Conservation (phyloP, 306 rosid species). For the Leucaena leucocephala region DNA sequence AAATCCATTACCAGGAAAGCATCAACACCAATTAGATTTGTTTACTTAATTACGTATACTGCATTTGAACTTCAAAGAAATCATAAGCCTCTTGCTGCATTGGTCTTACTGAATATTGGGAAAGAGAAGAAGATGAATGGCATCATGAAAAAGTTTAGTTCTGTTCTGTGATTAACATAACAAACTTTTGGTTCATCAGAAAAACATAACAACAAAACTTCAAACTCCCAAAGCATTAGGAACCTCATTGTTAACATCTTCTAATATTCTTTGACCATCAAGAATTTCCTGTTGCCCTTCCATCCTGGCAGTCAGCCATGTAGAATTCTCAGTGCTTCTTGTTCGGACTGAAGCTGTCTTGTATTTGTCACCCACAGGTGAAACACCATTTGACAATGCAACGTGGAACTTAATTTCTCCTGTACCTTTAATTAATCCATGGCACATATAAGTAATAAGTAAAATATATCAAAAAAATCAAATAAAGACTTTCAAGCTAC, state of each 20-base stretch:
- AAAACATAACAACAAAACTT: neutral
- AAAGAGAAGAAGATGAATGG: neutral
- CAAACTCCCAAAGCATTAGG: conserved; percentile 13
- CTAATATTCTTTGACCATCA: conserved; percentile 64
- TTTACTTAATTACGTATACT: neutral
- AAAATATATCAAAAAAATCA: neutral
- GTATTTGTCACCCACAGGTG: conserved; percentile 58
- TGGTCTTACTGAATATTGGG: neutral
- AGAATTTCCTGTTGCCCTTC: conserved; percentile 62
- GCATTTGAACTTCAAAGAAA: neutral
- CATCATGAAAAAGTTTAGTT: neutral
- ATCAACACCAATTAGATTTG: neutral
- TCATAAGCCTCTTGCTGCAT: neutral
- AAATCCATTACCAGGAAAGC: conserved; percentile 15
- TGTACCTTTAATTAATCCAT: conserved; percentile 34
- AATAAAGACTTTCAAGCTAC: conserved; percentile 9
- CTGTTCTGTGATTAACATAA: neutral
- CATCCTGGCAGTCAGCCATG: conserved; percentile 70
- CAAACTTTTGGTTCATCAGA: conserved; percentile 8
- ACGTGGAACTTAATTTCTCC: conserved; percentile 63
- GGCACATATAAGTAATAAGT: conserved; percentile 18
- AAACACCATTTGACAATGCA: conserved; percentile 65
- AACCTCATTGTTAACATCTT: conserved; percentile 59
- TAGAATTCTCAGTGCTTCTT: conserved; percentile 40
- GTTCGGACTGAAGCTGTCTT: conserved; percentile 62